Evolutionary conservation across 192 early-diverging fungal species (phyloP), one percentile per base, ranked within the genome.

Genomic region (Paraglomus brasilianum): DNA sequence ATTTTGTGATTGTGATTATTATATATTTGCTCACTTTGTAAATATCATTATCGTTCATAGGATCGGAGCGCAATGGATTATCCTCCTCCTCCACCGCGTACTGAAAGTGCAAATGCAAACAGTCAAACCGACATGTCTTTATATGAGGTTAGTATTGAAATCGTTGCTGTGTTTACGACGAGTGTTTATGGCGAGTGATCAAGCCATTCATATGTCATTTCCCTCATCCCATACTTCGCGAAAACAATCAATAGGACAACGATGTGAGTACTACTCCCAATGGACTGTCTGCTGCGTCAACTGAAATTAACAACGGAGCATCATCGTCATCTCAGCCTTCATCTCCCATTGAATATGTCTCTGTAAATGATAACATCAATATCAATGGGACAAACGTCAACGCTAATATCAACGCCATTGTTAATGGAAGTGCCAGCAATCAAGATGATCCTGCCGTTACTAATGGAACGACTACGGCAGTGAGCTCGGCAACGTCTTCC

Each of bases 41-140:
- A 1, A 1, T n/a, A 30, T 40, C 48, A 39, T 21, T 41, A 7
- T 53, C 5, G 22, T 42, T 14, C 47, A 48, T 72, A 80, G 78
- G 78, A 80, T 60, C 67, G 78, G 41, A 74, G 72, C 58, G 74
- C 74, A 44, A 52, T 67, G 14, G 78, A 80, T 21, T 76, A 65
- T 57, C 69, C 66, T 45, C 66, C 66, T 7, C 66, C 66, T 43
- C 66, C 66, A 7, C 66, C 66, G 56, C 66, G 66, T 43, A 56
- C 51, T 1, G 66, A 69, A n/a, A 22, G 66, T 24, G 66, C 13
- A 15, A 69, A 71, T 50, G 15, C 24, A 14, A 44, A 40, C 9
- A 61, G 39, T 40, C 40, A 61, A 47, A 44, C 11, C 13, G 59
- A 61, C 30, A 43, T 58, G 58, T 43, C n/a, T 58, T 38, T 46